Evolutionary conservation across 169 alveolate genomes (phyloP).

Genomic region (Eimeria sp.): DNA sequence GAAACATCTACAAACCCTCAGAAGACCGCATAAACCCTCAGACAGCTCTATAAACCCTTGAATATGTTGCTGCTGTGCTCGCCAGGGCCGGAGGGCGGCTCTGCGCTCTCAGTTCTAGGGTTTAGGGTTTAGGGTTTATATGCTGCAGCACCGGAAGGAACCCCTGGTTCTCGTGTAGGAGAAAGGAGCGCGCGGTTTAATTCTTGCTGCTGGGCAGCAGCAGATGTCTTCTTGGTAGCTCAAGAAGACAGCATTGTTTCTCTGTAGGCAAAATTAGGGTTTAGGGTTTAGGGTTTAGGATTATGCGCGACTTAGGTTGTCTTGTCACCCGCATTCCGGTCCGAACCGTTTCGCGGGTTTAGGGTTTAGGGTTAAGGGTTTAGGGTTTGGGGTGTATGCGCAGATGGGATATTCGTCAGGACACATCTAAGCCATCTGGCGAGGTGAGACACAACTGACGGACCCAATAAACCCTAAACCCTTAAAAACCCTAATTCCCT

Average conservation of each 20-base stretch:
- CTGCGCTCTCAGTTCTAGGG: not conserved
- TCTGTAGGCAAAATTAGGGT: no score
- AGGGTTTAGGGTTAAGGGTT: not conserved
- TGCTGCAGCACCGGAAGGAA: no score
- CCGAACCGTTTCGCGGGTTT: no score
- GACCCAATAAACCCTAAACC: not conserved
- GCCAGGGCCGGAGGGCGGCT: not conserved
- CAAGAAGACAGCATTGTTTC: no score
- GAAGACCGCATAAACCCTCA: not conserved
- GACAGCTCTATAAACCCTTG: no score
- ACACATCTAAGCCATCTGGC: no score
- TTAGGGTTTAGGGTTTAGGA: no score
- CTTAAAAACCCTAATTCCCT: not conserved
- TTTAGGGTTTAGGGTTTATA: not conserved
- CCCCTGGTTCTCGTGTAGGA: not conserved
- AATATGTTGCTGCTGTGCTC: no score
- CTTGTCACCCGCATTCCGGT: no score
- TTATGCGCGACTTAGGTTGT: no score
- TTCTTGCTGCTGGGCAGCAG: slow-evolving; percentile 39
- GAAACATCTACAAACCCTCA: not conserved
- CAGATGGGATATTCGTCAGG: not conserved
- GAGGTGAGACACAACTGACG: not conserved
- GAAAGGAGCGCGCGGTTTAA: not conserved
- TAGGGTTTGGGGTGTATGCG: not conserved
- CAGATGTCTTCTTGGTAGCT: not conserved